Evolutionary conservation across 805 yeast genomes (phyloP).

Genomic region (Candida patagonica): DNA sequence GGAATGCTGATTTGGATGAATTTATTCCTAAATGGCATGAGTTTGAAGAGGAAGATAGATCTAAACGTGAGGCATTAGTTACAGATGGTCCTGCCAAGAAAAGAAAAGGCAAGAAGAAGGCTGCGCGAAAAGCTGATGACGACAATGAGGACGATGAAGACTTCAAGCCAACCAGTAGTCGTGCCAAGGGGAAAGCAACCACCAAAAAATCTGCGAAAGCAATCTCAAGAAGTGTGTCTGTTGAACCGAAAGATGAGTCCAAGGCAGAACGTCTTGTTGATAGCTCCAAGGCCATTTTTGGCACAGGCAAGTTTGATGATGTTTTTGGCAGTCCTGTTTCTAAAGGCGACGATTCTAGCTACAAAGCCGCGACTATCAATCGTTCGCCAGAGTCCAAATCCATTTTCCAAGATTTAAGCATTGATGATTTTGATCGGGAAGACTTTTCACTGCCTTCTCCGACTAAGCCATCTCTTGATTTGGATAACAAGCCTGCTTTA

Average conservation of each 20-base stretch:
- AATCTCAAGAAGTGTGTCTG: constrained; percentile 2
- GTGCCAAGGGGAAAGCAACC: background rate
- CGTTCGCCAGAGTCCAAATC: too few species aligned
- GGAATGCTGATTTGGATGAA: constrained; percentile 75
- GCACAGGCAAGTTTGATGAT: constrained; percentile 24
- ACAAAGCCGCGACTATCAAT: too few species aligned
- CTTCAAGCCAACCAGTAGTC: background rate
- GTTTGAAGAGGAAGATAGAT: constrained; percentile 58
- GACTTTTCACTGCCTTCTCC: too few species aligned
- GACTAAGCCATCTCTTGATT: constrained; percentile 5
- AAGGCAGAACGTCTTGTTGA: constrained; percentile 10
- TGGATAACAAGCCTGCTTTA: constrained; percentile 3
- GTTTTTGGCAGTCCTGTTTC: constrained; percentile 24
- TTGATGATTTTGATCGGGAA: too few species aligned
- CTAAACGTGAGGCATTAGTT: constrained; percentile 43
- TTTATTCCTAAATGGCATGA: constrained; percentile 59
- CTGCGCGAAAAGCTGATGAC: constrained; percentile 26
- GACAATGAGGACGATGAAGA: constrained; percentile 19
- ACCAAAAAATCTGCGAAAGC: constrained; percentile 3
- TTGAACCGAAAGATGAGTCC: constrained; percentile 13
- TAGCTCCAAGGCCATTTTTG: background rate
- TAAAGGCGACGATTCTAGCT: too few species aligned
- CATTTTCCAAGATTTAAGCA: too few species aligned
- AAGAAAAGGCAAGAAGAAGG: constrained; percentile 25
- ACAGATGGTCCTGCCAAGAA: constrained; percentile 29